Evolutionary conservation across 192 early-diverging fungal species (phyloP).

Genomic region (Rhizophagus clarus): DNA sequence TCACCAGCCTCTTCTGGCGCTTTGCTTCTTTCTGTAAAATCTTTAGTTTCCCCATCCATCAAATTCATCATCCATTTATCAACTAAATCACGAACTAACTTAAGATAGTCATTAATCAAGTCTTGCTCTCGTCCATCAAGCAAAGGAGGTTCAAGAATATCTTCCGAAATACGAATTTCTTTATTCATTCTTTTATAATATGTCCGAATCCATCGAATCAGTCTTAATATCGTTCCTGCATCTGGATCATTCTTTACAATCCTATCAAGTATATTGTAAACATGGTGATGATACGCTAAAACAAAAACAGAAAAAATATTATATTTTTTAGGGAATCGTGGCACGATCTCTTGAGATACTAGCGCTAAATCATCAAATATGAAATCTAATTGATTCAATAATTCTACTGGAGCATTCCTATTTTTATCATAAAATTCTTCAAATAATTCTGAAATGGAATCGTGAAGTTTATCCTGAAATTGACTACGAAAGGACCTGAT

Average conservation of each 20-base stretch:
- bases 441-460: constrained; percentile 70
- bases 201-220: constrained; percentile 89
- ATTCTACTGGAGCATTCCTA: constrained; percentile 59
- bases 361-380: constrained; percentile 89
- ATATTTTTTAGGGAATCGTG: constrained; percentile 87
- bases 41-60: constrained; percentile 78
- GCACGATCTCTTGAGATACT: constrained; percentile 85
- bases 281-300: constrained; percentile 91
- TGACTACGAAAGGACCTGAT: constrained; percentile 79
- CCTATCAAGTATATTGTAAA: constrained; percentile 79
- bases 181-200: constrained; percentile 89
- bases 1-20: constrained; percentile 79
- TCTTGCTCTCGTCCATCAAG: constrained; percentile 93
- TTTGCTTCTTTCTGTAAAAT: constrained; percentile 70
- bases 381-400: constrained; percentile 72
- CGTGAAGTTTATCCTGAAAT: constrained; percentile 76
- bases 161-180: constrained; percentile 83
- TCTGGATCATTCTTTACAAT: constrained; percentile 78
- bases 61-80: constrained; percentile 92
- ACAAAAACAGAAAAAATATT: constrained; percentile 96
- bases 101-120: constrained; percentile 87
- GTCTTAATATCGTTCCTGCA: constrained; percentile 80
- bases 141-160: constrained; percentile 86
- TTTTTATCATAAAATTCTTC: constrained; percentile 62
- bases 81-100: constrained; percentile 84